Conservation (phyloP, 106 monocot species). For the Ottelia alismoides region DNA sequence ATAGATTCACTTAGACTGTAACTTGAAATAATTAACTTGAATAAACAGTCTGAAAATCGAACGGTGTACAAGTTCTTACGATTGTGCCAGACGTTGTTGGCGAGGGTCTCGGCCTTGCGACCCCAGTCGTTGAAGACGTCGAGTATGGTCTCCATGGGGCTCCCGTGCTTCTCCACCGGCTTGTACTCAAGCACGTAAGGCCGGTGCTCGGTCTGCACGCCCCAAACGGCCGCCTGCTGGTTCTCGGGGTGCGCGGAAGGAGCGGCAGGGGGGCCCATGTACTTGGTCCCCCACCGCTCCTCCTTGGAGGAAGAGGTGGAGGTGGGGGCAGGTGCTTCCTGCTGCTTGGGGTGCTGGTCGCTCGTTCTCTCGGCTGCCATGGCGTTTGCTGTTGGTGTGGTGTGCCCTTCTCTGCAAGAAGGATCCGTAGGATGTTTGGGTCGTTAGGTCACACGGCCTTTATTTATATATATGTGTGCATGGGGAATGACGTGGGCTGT, state of each 20-base stretch:
- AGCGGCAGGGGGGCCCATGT: conserved; percentile 76
- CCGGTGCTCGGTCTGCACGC: conserved; percentile 21
- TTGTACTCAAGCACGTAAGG: conserved; percentile 48
- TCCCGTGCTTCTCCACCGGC: conserved; percentile 16
- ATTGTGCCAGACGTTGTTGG: conserved; percentile 75
- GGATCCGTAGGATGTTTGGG: too few species aligned
- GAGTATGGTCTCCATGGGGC: conserved; percentile 74
- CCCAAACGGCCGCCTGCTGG: conserved; percentile 59
- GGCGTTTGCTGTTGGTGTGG: too few species aligned
- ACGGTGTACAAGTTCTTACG: too few species aligned
- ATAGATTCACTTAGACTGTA: too few species aligned
- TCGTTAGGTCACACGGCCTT: too few species aligned
- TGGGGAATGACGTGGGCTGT: too few species aligned
- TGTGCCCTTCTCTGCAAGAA: too few species aligned
- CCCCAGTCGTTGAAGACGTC: conserved; percentile 84
- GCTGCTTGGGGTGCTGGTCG: not conserved
- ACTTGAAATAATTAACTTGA: too few species aligned
- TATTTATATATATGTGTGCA: too few species aligned
- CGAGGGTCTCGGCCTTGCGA: conserved; percentile 59
- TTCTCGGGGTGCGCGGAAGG: conserved; percentile 76
- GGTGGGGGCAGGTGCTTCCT: not conserved
- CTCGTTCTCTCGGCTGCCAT: too few species aligned
- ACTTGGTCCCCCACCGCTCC: conserved; percentile 50
- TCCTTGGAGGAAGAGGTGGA: conserved; percentile 4
- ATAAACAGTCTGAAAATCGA: too few species aligned